Evolutionary conservation across 257 asterid genomes (phyloP), one percentile per base, ranked within the genome.

Genomic region (Schizonepeta tenuifolia): DNA sequence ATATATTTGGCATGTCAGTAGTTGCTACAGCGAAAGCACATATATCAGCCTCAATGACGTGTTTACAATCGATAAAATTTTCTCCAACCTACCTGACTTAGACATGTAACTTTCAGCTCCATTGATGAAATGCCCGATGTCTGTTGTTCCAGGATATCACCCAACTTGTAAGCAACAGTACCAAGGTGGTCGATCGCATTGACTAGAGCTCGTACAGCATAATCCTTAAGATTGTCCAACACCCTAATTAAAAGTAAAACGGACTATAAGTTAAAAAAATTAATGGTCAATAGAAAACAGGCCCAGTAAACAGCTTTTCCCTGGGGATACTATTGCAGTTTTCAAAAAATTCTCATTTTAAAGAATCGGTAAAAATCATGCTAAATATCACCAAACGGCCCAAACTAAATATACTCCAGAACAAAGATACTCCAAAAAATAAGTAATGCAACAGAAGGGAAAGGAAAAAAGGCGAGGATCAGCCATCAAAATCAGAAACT

Each of bases 121-220:
- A 85, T 69, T 69, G 92, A 76, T 46, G 97, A 85, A 46, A 92
- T 79, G 57, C 89, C 96, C 74, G 75, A 26, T 57, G 85, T 77
- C 67, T 95, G 96, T 63, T 95, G 98, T 72, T 90, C 99, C 79
- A 95, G 73, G 62, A 92, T 78, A 76, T 95, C 96, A 67, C 91
- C 89, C 79, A 95, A 86, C 80, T 95, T 95, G 87, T 81, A 95
- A 49, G 99, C 96, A 84, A 95, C 99, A 35, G 99, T 95, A 57
- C 99, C 99, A 75, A 95, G 91, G 80, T 92, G 99, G 85, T 92
- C 99, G 50, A 95, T 92, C 53, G 97, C 99, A 86, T 95, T 95
- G 73, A 95, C 99, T 46, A 95, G 91, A 69, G 99, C 97, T 68
- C 94, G 84, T 28, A 90, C 89, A 50, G 98, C 89, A 80, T 92